Conservation (phyloP, 305 asterid genomes). For the Solanum hybrid region DNA sequence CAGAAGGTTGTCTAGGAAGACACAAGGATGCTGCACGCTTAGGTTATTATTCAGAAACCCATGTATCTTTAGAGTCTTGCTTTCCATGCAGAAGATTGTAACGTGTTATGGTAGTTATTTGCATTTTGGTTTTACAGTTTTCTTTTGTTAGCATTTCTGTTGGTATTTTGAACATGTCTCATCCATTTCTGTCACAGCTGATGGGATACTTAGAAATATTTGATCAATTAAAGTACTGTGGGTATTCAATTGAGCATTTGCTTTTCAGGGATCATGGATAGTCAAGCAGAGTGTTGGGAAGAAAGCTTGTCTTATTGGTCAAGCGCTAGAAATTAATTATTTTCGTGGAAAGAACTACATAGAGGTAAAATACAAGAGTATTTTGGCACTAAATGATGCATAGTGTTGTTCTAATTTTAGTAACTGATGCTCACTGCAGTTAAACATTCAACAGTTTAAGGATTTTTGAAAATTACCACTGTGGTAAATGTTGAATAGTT, state of each 20-base stretch:
- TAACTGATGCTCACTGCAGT: not conserved
- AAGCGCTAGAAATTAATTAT: conserved; percentile 89
- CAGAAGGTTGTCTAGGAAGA: not conserved
- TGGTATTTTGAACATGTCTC: not conserved
- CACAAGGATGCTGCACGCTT: not conserved
- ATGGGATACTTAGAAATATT: not conserved
- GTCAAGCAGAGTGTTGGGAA: conserved; percentile 96
- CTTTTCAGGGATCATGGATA: conserved; percentile 87
- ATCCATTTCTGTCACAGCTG: not conserved
- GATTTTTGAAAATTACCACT: not conserved
- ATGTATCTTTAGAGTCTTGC: not conserved
- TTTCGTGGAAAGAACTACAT: conserved; percentile 85
- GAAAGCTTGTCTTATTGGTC: conserved; percentile 94
- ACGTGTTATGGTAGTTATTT: not conserved
- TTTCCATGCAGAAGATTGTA: not conserved
- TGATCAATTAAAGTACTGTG: not conserved
- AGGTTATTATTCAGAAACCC: not conserved
- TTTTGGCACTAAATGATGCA: conserved; percentile 2
- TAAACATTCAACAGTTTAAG: not conserved
- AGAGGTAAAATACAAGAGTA: conserved; percentile 49
- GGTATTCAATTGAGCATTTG: not conserved
- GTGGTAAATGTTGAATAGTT: not conserved
- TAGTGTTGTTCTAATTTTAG: not conserved
- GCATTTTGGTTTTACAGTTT: not conserved
- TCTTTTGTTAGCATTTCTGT: not conserved